Conservation (phyloP, 257 asterid genomes). For the Cordia subcordata region DNA sequence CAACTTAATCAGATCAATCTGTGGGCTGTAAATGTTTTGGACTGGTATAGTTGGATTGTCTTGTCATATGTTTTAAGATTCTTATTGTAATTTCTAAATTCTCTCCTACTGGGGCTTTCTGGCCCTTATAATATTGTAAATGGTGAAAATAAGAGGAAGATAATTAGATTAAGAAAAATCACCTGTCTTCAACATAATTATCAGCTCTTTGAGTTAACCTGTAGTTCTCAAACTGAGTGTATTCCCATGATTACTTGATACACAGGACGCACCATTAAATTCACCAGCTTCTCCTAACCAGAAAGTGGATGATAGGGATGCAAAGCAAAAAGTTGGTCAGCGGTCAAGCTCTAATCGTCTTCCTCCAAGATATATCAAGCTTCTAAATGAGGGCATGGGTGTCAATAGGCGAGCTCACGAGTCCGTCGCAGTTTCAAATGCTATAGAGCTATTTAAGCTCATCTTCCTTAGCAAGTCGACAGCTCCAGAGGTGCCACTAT, state of each 20-base stretch:
- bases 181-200: no score
- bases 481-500: conserved; percentile 61
- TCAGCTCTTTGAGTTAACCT: no score
- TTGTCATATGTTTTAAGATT: no score
- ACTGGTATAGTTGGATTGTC: no score
- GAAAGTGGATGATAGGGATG: conserved; percentile 36
- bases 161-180: no score
- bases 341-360: conserved; percentile 46
- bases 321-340: conserved; percentile 37
- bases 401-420: conserved; percentile 46
- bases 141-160: no score
- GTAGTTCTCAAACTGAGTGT: not conserved
- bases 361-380: conserved; percentile 48
- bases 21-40: no score
- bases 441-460: conserved; percentile 87
- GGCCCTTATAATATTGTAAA: no score
- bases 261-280: conserved; percentile 13
- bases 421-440: conserved; percentile 92
- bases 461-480: conserved; percentile 75
- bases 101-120: no score
- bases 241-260: conserved; percentile 18
- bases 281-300: conserved; percentile 28
- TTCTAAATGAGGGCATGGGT: conserved; percentile 35
- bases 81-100: no score
- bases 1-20: no score